Percentiles rank a stretch among this genome's conserved stretches.
Evolutionary conservation across 495 filamentous ascomycete species (phyloP).

Genomic region (Penicillium samsonianum): DNA sequence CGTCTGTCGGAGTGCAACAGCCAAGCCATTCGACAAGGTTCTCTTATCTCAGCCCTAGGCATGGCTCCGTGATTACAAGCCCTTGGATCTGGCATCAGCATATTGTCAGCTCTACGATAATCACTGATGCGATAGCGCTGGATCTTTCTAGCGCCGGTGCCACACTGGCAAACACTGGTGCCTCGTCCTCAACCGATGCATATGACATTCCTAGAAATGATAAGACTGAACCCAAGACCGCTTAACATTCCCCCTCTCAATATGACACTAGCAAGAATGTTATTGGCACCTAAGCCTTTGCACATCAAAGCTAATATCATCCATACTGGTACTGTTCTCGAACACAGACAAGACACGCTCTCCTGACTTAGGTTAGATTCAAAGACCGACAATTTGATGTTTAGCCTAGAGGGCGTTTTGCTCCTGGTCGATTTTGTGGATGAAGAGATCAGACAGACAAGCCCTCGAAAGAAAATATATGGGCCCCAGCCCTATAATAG

Average conservation of each 20-base stretch:
- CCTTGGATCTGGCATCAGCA: too few species aligned
- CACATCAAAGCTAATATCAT: background rate
- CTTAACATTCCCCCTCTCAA: background rate
- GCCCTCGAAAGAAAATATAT: background rate
- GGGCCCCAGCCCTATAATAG: background rate
- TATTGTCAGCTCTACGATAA: too few species aligned
- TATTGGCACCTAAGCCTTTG: background rate
- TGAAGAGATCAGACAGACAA: too few species aligned
- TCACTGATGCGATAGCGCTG: too few species aligned
- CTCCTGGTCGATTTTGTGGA: too few species aligned
- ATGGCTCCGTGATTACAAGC: too few species aligned
- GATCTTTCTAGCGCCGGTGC: too few species aligned
- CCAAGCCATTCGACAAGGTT: background rate
- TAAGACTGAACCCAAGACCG: background rate
- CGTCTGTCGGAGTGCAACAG: background rate
- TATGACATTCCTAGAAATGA: background rate
- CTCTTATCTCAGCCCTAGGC: too few species aligned
- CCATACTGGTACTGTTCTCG: background rate
- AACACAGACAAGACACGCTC: background rate
- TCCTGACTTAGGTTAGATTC: background rate
- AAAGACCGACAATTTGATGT: background rate
- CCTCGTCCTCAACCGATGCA: background rate
- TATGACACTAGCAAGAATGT: background rate
- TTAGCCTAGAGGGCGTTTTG: too few species aligned
- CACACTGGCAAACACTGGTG: background rate